phyloP scores from a whole-genome alignment of 192 early-diverging fungal species.

The Mortierella alpina region DNA sequence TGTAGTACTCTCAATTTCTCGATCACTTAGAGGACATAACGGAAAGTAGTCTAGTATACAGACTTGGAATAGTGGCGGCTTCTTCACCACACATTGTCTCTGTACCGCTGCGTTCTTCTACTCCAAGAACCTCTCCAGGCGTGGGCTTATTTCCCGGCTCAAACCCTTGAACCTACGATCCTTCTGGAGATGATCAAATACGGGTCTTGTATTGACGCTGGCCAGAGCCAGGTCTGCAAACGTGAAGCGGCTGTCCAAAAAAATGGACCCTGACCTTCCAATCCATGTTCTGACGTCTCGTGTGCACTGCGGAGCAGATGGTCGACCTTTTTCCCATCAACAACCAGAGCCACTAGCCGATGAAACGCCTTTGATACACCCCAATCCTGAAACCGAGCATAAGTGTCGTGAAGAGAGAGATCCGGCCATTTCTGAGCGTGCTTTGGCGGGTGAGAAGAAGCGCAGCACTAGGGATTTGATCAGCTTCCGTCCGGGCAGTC shows the following conservation, averaged over 20 bases:
- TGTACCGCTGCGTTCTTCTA: constrained; percentile 36
- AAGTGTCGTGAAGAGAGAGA: too few relatives aligned
- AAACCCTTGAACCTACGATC: constrained; percentile 27
- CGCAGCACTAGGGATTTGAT: too few relatives aligned
- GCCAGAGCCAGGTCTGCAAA: constrained; percentile 60
- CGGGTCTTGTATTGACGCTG: constrained; percentile 49
- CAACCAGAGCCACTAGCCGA: too few relatives aligned
- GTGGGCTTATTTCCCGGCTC: constrained; percentile 11
- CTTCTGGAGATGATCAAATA: constrained; percentile 26
- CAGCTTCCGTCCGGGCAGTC: too few relatives aligned
- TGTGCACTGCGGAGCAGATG: constrained; percentile 12
- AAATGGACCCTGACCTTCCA: constrained; percentile 47
- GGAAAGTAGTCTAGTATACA: too few relatives aligned
- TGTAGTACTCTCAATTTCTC: too few relatives aligned
- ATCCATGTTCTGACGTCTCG: constrained; percentile 6
- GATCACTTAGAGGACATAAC: too few relatives aligned
- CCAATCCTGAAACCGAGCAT: too few relatives aligned
- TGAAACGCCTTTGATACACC: too few relatives aligned
- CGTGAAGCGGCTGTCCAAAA: constrained; percentile 53
- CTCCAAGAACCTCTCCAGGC: constrained; percentile 35
- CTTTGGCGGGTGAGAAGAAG: too few relatives aligned
- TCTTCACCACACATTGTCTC: constrained; percentile 7
- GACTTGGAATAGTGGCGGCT: constrained; percentile 5
- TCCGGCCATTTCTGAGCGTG: too few relatives aligned
- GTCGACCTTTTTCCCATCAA: constrained; percentile 16